Evolutionary conservation across 2,329 filamentous ascomycete species (phyloP).

Genomic region (Hymenoscyphus scutula): DNA sequence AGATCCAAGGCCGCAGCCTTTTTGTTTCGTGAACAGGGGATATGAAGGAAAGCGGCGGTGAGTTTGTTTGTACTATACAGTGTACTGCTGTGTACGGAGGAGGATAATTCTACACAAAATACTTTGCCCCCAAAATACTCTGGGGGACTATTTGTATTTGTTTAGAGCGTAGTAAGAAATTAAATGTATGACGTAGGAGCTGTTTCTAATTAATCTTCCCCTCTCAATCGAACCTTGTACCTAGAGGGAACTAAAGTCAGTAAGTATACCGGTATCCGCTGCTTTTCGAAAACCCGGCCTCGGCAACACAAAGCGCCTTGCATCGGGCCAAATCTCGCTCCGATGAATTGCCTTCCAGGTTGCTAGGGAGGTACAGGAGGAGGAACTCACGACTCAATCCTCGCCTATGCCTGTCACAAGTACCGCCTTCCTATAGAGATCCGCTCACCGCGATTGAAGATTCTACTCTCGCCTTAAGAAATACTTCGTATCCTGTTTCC

Average conservation of each 20-base stretch:
- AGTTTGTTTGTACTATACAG: too few relatives aligned
- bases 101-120: too few relatives aligned
- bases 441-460: neutral
- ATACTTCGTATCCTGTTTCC: neutral
- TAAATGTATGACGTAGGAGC: too few relatives aligned
- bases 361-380: too few relatives aligned
- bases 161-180: too few relatives aligned
- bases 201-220: too few relatives aligned
- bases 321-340: neutral
- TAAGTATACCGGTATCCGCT: too few relatives aligned
- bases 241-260: too few relatives aligned
- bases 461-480: neutral
- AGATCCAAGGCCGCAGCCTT: neutral
- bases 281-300: neutral
- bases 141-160: too few relatives aligned
- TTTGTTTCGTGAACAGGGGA: neutral
- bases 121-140: too few relatives aligned
- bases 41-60: neutral
- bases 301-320: neutral
- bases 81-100: too few relatives aligned
- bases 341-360: conserved; percentile 6
- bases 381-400: neutral
- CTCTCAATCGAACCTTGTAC: too few relatives aligned
- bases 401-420: neutral
- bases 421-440: neutral